Conservation (phyloP, 192 early-diverging fungal species). For the Kappamyces sp. region DNA sequence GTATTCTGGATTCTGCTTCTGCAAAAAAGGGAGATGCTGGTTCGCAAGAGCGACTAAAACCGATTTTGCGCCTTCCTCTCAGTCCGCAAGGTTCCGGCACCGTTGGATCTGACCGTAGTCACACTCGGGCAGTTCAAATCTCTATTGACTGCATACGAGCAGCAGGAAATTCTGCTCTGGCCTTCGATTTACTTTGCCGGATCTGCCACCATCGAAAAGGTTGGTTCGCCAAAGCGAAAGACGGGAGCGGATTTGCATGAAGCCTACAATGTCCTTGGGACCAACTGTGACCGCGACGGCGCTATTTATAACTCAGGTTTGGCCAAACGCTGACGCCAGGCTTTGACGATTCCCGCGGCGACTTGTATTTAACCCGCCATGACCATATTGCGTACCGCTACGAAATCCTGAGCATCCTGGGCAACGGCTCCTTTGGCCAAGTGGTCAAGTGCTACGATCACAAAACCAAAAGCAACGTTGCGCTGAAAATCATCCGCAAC, state of each 20-base stretch:
- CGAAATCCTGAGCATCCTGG: slow-evolving; percentile 83
- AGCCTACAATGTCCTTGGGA: slow-evolving; percentile 49
- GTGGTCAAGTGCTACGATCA: slow-evolving; percentile 93
- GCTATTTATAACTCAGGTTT: slow-evolving; percentile 19
- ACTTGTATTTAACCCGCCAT: slow-evolving; percentile 76
- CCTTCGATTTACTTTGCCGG: slow-evolving; percentile 87
- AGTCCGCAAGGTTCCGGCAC: slow-evolving; percentile 34
- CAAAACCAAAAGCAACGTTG: slow-evolving; percentile 76
- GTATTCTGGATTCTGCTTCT: too few species aligned
- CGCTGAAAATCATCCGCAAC: slow-evolving; percentile 93
- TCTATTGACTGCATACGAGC: slow-evolving; percentile 75
- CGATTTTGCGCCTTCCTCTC: slow-evolving; percentile 32
- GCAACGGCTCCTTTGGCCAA: slow-evolving; percentile 94
- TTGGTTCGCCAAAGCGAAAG: slow-evolving; percentile 55
- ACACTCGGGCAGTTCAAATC: slow-evolving; percentile 37
- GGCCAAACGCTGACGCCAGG: slow-evolving; percentile 11
- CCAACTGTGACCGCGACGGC: slow-evolving; percentile 18
- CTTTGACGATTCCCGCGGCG: slow-evolving; percentile 87
- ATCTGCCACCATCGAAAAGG: slow-evolving; percentile 46
- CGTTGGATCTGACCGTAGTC: slow-evolving; percentile 19
- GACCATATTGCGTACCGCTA: slow-evolving; percentile 94
- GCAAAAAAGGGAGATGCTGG: too few species aligned
- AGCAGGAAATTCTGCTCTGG: slow-evolving; percentile 75
- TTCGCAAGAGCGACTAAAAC: too few species aligned
- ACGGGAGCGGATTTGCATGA: slow-evolving; percentile 53